A percentile compares a stretch with the other conserved stretches of the same genome.
Conservation (phyloP, 257 asterid species). For the Misopates orontium region DNA sequence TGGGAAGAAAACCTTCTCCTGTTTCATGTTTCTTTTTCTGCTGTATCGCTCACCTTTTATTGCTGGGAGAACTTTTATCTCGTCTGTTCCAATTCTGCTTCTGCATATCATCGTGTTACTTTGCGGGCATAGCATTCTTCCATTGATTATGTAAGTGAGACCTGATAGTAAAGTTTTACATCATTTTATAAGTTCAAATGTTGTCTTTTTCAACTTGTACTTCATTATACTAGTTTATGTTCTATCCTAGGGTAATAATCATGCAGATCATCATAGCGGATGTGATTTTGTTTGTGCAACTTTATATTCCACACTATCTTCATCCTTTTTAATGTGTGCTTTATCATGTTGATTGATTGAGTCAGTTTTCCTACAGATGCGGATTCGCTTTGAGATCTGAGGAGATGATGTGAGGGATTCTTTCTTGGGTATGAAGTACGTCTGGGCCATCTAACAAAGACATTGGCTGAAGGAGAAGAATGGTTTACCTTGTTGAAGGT, state of each 20-base stretch:
- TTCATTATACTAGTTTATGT: slow-evolving; percentile 21
- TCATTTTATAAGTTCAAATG: background rate
- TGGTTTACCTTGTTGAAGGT: slow-evolving; percentile 83
- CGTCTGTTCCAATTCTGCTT: slow-evolving; percentile 71
- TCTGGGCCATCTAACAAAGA: slow-evolving; percentile 48
- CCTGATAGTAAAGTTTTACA: slow-evolving; percentile 12
- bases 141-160: slow-evolving; percentile 61
- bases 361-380: slow-evolving; percentile 50
- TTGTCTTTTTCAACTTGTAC: slow-evolving; percentile 7
- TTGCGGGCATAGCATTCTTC: slow-evolving; percentile 56
- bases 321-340: background rate
- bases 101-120: slow-evolving; percentile 56
- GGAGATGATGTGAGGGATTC: slow-evolving; percentile 59
- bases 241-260: background rate
- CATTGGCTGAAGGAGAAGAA: slow-evolving; percentile 78
- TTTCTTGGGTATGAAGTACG: slow-evolving; percentile 50
- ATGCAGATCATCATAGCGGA: too few relatives aligned
- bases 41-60: slow-evolving; percentile 85
- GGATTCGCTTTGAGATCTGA: slow-evolving; percentile 74
- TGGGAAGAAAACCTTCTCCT: slow-evolving; percentile 69
- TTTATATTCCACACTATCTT: too few relatives aligned
- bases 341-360: slow-evolving; percentile 23
- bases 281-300: too few relatives aligned
- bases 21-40: slow-evolving; percentile 55
- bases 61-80: slow-evolving; percentile 68